Evolutionary conservation across 805 yeast genomes (phyloP), one percentile per base, ranked within the genome.

Genomic region (Metschnikowia baotianmanensis): DNA sequence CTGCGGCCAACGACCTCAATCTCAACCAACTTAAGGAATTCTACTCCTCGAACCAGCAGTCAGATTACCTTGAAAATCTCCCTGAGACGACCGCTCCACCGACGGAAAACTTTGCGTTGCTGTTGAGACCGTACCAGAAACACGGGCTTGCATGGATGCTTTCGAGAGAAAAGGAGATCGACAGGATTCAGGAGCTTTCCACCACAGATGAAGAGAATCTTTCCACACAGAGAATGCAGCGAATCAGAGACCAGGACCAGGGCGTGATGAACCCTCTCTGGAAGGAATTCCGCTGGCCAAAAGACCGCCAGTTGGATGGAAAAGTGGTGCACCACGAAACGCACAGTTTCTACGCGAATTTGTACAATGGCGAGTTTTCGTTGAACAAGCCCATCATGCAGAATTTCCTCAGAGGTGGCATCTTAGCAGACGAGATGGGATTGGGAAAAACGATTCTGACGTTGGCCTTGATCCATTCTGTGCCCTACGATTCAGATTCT

Each of bases 371-470:
- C 4, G 89, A 85, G 41, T 76, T 91, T 40, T 78, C 91, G 0
- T 51, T 77, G 12, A 73, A 75, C 17, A 78, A 76, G 46, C 97
- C 96, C 1, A 52, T 80, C 10, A 66, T 88, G 29, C 77, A 72
- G 43, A 70, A 82, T 1, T 55, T 74, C 15, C 73, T 82, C 35
- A 70, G 72, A 35, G 97, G 98, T 26, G 98, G 98, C 2, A 85
- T 90, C 16, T 65, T 90, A 12, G 96, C 97, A 0, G 98, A 90
- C 65, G 98, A 90, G 59, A 90, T 90, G 98, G 98, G 98, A 0
- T 69, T 90, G 7, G 98, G 98, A 31, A 90, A 90, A 57, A 90
- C 98, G 0, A 84, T 90, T 18, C 84, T 96, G 1, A 79, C 95
- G 0, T 62, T 88, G 38, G 75, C 96, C 0, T 63, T 91, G 35